Evolutionary conservation across 2,329 filamentous ascomycete genomes (phyloP).

Genomic region (Talaromyces sp.): DNA sequence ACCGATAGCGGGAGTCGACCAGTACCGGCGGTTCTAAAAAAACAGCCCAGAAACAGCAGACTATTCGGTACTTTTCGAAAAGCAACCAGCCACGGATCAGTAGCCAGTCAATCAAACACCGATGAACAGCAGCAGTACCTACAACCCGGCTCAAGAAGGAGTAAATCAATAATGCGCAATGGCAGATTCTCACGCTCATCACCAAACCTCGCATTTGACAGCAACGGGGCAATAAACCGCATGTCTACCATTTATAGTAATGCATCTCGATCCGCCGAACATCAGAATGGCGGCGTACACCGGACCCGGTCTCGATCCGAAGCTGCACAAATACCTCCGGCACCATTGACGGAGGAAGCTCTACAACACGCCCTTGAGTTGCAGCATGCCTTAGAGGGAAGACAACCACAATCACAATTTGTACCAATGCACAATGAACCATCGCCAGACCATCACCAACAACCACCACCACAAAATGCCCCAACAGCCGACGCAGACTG

Average conservation of each 20-base stretch:
- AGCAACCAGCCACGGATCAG: slow-evolving; percentile 2
- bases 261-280: slow-evolving; percentile 17
- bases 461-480: not conserved
- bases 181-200: slow-evolving; percentile 18
- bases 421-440: not conserved
- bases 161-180: slow-evolving; percentile 13
- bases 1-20: not conserved
- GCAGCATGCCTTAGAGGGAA: not conserved
- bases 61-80: slow-evolving; percentile 18
- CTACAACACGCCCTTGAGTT: slow-evolving; percentile 1
- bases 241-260: slow-evolving; percentile 21
- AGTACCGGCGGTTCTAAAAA: not conserved
- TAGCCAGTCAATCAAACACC: slow-evolving; percentile 8
- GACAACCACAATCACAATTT: not conserved
- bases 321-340: slow-evolving; percentile 21
- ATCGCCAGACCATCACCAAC: not conserved
- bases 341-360: slow-evolving; percentile 19
- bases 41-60: slow-evolving; percentile 7
- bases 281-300: slow-evolving; percentile 12
- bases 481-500: slow-evolving; percentile 1
- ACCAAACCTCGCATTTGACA: slow-evolving; percentile 14
- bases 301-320: slow-evolving; percentile 26
- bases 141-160: not conserved
- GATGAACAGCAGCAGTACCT: slow-evolving; percentile 3
- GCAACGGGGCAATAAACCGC: slow-evolving; percentile 12